Conservation (phyloP, 352 stramenopile genomes). For the Globisporangium splendens region DNA sequence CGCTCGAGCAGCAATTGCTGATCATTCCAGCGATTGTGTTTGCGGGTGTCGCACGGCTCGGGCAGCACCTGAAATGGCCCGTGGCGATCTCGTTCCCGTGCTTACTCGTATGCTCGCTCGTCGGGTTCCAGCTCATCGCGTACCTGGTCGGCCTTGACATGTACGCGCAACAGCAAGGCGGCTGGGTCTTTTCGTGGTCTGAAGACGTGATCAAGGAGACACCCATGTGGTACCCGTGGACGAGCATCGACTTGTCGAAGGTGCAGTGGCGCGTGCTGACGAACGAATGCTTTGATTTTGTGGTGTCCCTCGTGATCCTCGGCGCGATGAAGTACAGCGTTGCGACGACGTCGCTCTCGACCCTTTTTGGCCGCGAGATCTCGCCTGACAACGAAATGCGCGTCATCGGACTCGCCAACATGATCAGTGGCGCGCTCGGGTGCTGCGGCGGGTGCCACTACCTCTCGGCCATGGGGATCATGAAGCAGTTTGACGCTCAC, state of each 20-base stretch:
- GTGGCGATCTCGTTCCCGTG: conserved; percentile 75
- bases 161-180: conserved; percentile 23
- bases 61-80: conserved; percentile 54
- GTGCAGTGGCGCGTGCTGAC: conserved; percentile 61
- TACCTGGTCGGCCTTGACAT: conserved; percentile 28
- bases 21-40: conserved; percentile 62
- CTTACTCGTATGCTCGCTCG: conserved; percentile 50
- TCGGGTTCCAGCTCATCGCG: conserved; percentile 56
- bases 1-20: conserved; percentile 45
- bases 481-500: conserved; percentile 82
- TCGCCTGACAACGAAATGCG: conserved; percentile 78
- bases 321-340: conserved; percentile 82
- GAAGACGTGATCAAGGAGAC: conserved; percentile 53
- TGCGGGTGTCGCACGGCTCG: conserved; percentile 44
- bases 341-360: conserved; percentile 73
- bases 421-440: conserved; percentile 55
- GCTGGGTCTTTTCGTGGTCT: conserved; percentile 73
- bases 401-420: conserved; percentile 74
- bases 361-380: conserved; percentile 74
- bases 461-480: conserved; percentile 79
- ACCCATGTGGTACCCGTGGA: conserved; percentile 78
- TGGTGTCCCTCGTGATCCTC: conserved; percentile 71
- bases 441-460: conserved; percentile 80
- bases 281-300: conserved; percentile 53
- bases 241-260: conserved; percentile 53